A percentile compares a stretch with the other conserved stretches of the same genome.
These are phyloP conservation scores for bread wheat (Triticum aestivum) DNA, from an alignment of 176 grass and related monocot genomes.

Conservation along the genomic window IWGSC_CS_RefSeq_v2.1 NC_057794.1:51648349-51648848, in stretches of 20 bases:
- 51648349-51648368: slow-evolving; percentile 87
- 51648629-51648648: slow-evolving; percentile 62
- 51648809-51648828: neutral
- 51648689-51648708: slow-evolving; percentile 68
- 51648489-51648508: neutral
- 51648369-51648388: slow-evolving; percentile 84
- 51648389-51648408: slow-evolving; percentile 65
- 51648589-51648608: slow-evolving; percentile 59
- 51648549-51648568: slow-evolving; percentile 18
- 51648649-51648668: slow-evolving; percentile 69
- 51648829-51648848: slow-evolving; percentile 25
- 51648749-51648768: slow-evolving; percentile 67
- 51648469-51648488: too few species aligned
- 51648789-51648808: slow-evolving; percentile 22
- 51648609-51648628: slow-evolving; percentile 66
- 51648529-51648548: neutral
- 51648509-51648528: neutral
- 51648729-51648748: slow-evolving; percentile 63
- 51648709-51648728: slow-evolving; percentile 92
- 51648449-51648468: neutral
- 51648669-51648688: slow-evolving; percentile 59
- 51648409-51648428: slow-evolving; percentile 56
- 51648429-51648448: slow-evolving; percentile 75
- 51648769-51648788: slow-evolving; percentile 51
- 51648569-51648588: slow-evolving; percentile 25